Conservation (phyloP, 2,329 filamentous ascomycete species). For the Nemania diffusa region DNA sequence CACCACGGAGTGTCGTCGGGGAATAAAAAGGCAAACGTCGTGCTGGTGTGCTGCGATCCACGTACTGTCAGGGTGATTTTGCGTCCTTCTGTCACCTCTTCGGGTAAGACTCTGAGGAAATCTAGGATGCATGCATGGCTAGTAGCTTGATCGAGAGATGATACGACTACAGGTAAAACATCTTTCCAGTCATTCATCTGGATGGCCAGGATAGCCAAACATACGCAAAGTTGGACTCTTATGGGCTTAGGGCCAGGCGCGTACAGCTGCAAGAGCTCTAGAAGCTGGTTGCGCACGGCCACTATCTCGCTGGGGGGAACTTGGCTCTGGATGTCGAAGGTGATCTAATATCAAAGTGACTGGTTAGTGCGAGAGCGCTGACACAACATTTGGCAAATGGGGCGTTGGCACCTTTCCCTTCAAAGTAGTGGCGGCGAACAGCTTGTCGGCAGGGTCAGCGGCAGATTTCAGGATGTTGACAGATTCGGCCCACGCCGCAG, state of each 20-base stretch:
- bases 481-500: slow-evolving; percentile 90
- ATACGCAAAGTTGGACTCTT: slow-evolving; percentile 92
- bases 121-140: slow-evolving; percentile 91
- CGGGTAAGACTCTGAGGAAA: slow-evolving; percentile 94
- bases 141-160: slow-evolving; percentile 78
- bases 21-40: slow-evolving; percentile 49
- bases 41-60: slow-evolving; percentile 70
- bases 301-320: slow-evolving; percentile 79
- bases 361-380: slow-evolving; percentile 33
- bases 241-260: slow-evolving; percentile 85
- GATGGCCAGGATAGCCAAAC: slow-evolving; percentile 91
- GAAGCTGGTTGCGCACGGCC: slow-evolving; percentile 83
- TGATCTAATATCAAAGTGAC: slow-evolving; percentile 71
- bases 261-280: slow-evolving; percentile 83
- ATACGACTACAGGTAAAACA: slow-evolving; percentile 83
- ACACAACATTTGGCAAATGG: slow-evolving; percentile 12
- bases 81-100: slow-evolving; percentile 98
- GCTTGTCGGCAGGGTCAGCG: slow-evolving; percentile 83
- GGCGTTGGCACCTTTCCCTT: slow-evolving; percentile 85
- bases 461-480: slow-evolving; percentile 87
- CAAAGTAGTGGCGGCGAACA: slow-evolving; percentile 96
- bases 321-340: slow-evolving; percentile 90
- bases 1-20: slow-evolving; percentile 41
- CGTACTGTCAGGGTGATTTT: slow-evolving; percentile 99
- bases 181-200: slow-evolving; percentile 97